Conservation (phyloP, 495 filamentous ascomycete genomes). For the Terfezia claveryi region DNA sequence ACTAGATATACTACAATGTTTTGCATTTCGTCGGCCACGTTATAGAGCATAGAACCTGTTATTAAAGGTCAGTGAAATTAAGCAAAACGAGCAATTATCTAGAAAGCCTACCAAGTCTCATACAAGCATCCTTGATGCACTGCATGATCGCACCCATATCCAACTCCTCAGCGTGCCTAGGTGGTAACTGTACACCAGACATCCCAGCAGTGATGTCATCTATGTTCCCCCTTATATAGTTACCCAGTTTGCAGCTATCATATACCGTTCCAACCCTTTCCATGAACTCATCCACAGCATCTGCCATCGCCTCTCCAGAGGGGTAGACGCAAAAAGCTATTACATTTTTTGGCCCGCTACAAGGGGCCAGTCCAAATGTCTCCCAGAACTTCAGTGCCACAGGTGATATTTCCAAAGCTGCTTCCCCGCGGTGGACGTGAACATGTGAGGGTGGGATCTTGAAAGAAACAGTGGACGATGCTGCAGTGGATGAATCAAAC, state of each 20-base stretch:
- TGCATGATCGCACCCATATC: neutral
- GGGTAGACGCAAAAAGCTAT: slow-evolving; percentile 65
- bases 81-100: too few species aligned
- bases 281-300: slow-evolving; percentile 45
- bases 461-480: slow-evolving; percentile 14
- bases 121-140: slow-evolving; percentile 11
- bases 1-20: slow-evolving; percentile 76
- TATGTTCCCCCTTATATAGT: slow-evolving; percentile 35
- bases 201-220: slow-evolving; percentile 36
- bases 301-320: slow-evolving; percentile 30
- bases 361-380: slow-evolving; percentile 58
- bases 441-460: slow-evolving; percentile 40
- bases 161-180: neutral
- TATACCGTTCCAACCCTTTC: slow-evolving; percentile 51
- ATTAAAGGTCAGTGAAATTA: too few species aligned
- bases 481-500: neutral
- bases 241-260: slow-evolving; percentile 57
- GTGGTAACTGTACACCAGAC: slow-evolving; percentile 28
- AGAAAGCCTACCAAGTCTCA: slow-evolving; percentile 17
- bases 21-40: slow-evolving; percentile 25
- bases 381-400: slow-evolving; percentile 79
- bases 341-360: slow-evolving; percentile 57
- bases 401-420: slow-evolving; percentile 53
- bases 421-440: slow-evolving; percentile 53
- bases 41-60: slow-evolving; percentile 22